Evolutionary conservation across 805 yeast species (phyloP), one percentile per base, ranked within the genome.

Genomic region (Candida pini): DNA sequence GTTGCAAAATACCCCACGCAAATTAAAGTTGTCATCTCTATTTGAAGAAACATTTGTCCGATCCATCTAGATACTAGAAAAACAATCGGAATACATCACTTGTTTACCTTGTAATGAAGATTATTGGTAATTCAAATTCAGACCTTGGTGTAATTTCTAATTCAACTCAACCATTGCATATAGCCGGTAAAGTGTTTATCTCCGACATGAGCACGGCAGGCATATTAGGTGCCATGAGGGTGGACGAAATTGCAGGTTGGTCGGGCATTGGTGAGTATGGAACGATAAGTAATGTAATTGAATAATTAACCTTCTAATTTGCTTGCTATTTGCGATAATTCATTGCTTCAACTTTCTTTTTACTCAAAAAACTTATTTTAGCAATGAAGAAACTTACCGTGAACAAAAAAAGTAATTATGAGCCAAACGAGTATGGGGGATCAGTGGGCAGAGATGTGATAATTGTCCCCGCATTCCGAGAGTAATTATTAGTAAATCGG

Each of bases 1-100:
- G 46, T 53, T 60, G 24, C 67, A 63, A 25, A 62, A 63, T 30
- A 65, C 62, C 41, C 71, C 71, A 8, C 49, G 69, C 23, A 43
- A 48, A 1, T 45, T 48, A 33, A 63, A 58, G 27, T 22, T 42
- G 6, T 43, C 62, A 1, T 39, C 42, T 7, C 33, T 40, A 10
- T 18, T 43, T 8, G 15, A 41, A 4, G 12, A 26, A 10, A 8
- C 10, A 13, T 27, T 10, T 9, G 5, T 17, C 30, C 9, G n/a
- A n/a, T n/a, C 5, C 30, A 10, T 10, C 16, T 6, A 18, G 20
- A 16, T 6, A 10, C 15, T 22, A 15, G 4, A 22, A 21, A n/a
- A 14, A 17, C 9, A 20, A 15, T 8, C 39, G 33, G 13, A 36
- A 48, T 20, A 50, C 43, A 12, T 56, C 66, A 4, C 33, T 58